A percentile compares a stretch with the other conserved stretches of the same genome.
Conservation (phyloP, 192 early-diverging fungal genomes). For the Coemansia sp. region DNA sequence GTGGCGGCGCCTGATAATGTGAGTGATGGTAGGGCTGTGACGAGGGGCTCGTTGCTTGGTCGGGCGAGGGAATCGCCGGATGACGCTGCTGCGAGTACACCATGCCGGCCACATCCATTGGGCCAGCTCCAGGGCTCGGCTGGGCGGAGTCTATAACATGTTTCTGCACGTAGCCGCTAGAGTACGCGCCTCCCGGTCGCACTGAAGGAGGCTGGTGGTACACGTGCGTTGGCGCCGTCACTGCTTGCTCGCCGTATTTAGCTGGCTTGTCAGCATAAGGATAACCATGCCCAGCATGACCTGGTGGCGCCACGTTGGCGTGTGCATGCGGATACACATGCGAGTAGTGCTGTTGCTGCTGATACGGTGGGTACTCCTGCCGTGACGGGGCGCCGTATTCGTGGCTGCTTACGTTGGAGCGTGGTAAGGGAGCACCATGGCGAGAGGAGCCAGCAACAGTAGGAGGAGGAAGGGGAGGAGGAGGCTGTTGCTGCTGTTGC, state of each 20-base stretch:
- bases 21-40: neutral
- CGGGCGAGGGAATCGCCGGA: neutral
- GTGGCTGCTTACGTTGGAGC: neutral
- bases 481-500: neutral
- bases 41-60: neutral
- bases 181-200: neutral
- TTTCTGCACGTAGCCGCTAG: neutral
- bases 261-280: neutral
- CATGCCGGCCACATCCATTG: neutral
- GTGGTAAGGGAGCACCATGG: neutral
- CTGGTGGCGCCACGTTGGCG: neutral
- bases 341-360: slow-evolving; percentile 22
- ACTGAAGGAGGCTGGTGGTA: neutral
- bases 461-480: neutral
- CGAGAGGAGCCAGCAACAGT: neutral
- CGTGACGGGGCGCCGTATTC: neutral
- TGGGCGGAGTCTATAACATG: neutral
- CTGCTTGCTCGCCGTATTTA: neutral
- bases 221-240: neutral
- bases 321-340: slow-evolving; percentile 1
- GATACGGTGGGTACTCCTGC: slow-evolving; percentile 7
- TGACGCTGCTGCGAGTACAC: slow-evolving; percentile 5
- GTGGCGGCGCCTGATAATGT: neutral
- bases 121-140: neutral
- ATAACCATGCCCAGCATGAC: neutral